Evolutionary conservation across 768 basidiomycete genomes (phyloP), one percentile per base, ranked within the genome.

Genomic region (Amyloporia xantha): DNA sequence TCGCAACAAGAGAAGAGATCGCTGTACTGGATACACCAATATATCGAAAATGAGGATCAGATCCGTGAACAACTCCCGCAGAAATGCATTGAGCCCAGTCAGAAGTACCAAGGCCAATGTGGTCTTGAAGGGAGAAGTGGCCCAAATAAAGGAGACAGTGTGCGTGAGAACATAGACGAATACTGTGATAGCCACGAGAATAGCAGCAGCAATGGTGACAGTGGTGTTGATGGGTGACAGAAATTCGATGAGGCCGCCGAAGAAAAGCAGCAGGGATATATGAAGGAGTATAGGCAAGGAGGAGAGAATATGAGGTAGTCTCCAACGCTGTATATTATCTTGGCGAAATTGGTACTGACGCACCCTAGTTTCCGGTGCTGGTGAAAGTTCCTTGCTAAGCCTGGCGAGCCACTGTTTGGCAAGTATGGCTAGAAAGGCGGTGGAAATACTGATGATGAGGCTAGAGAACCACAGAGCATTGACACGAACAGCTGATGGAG

Each of bases 391-490:
- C 25, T 19, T 26, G 11, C 3, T 47, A 47, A 40, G 54, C 26
- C 68, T 64, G 15, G 70, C 65, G 1, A 71, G 62, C 77, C 77
- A 79, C 49, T 75, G 73, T 54, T 78, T 70, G 24, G 74, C 69
- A 6, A 78, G 54, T 5, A 73, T 76, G 11, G 74, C 73, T 6
- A 61, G 50, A 20, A 77, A 62, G 46, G 70, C 73, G 39, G 71
- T 68, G 2, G 62, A 62, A 5, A 79, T 61, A 51, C 72, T 75
- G 37, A 73, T 59, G 2, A 56, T 44, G 2, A 66, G 50, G 42
- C 61, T 61, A 21, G 55, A 35, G 54, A 77, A 74, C 72, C 71
- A 77, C 4, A 74, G 58, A 1, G 54, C 56, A 49, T 77, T 77
- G 28, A 64, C 53, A 54, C 68, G 69, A 27, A 72, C 52, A 1